Percentiles rank a stretch among this genome's conserved stretches.
Conservation (phyloP, 257 asterid species). For the Henckelia pumila region DNA sequence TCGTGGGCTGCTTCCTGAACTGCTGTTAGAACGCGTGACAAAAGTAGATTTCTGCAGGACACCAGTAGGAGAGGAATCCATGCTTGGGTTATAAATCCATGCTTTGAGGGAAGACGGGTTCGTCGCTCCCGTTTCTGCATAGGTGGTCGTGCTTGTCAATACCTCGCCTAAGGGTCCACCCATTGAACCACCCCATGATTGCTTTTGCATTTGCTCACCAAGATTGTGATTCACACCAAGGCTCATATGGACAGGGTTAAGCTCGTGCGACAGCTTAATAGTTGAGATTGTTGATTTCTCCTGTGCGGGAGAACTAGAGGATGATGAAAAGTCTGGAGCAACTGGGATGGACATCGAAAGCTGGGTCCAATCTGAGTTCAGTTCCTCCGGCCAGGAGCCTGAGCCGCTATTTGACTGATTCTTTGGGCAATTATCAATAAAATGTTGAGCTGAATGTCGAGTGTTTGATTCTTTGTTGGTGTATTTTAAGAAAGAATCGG, state of each 20-base stretch:
- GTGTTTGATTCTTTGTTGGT: constrained; percentile 37
- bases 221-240: constrained; percentile 39
- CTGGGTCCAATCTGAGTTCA: constrained; percentile 77
- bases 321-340: constrained; percentile 55
- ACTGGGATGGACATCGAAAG: constrained; percentile 88
- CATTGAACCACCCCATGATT: constrained; percentile 64
- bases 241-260: constrained; percentile 60
- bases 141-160: constrained; percentile 42
- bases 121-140: constrained; percentile 25
- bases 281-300: constrained; percentile 49
- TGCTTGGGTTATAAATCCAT: constrained; percentile 41
- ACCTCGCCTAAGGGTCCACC: constrained; percentile 93
- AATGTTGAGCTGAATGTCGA: constrained; percentile 52
- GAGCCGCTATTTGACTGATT: constrained; percentile 44
- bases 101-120: constrained; percentile 31
- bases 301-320: constrained; percentile 50
- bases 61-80: constrained; percentile 70
- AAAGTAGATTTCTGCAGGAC: constrained; percentile 68
- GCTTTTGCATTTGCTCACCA: constrained; percentile 36
- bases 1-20: constrained; percentile 65
- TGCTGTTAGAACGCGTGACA: constrained; percentile 67
- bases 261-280: constrained; percentile 51
- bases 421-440: constrained; percentile 64
- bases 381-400: constrained; percentile 56
- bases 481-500: constrained; percentile 44